Base-by-base conservation (phyloP, 192 early-diverging fungal species). In the Coemansia sp. region DNA sequence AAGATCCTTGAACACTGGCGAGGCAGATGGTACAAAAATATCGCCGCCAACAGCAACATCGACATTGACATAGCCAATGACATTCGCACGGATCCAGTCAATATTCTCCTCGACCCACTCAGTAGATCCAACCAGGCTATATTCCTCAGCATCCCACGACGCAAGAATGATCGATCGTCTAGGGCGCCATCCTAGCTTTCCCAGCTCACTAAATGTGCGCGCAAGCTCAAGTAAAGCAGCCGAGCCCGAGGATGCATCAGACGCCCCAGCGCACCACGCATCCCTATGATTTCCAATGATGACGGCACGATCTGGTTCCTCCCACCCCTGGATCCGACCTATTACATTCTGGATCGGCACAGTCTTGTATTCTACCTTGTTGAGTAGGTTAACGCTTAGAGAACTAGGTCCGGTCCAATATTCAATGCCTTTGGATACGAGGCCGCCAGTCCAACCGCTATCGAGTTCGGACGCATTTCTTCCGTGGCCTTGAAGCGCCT, bases 91-190 rank as follows among this genome's bases (percentile, higher is more conserved):
- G 8, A 89, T 74, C 81, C 76, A 82, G 60, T 79, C 72, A 10
- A 79, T 55, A 45, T 85, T 71, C 42, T 87, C 82, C 59, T 89
- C 88, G 0, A 88, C 87, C 83, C 83, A 89, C 63, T 89, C 88
- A 13, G 87, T 89, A 11, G 87, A 88, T 3, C 88, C 88, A 5
- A 86, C 69, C 9, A 82, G 58, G 9, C 88, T 83, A 67, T 88
- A 87, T 71, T 89, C 88, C 54, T 85, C 86, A 13, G 84, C 88
- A 67, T 89, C 88, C 88, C 88, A 89, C 32, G 85, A 86, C 6
- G 81, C 84, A 23, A 89, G 62, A 13, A 85, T 65, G 15, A 89
- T 81, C 8, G 87, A 86, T 43, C 88, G 80, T 22, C 82, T 71
- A 23, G 88, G 88, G 20, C 79, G 77, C 88, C 88, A 89, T 29